Base-by-base conservation (phyloP, 768 basidiomycete genomes). In the Tricholoma sp. region DNA sequence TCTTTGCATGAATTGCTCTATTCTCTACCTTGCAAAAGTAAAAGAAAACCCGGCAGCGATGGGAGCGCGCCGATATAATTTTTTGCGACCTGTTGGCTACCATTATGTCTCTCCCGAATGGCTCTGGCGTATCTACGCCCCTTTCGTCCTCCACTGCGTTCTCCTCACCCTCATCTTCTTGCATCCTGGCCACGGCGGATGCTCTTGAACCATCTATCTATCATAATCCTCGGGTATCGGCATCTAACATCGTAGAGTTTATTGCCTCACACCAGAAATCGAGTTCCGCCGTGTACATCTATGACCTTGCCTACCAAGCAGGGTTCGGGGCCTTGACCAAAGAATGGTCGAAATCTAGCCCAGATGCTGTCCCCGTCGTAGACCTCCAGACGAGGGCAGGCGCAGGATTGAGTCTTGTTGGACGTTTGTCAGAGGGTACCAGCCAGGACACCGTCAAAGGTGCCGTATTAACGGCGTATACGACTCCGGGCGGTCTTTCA, bases 361-460 rank as follows among this genome's bases (percentile, higher is more conserved):
- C 68, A 33, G 67, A 71, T 15, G 73, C 80, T 1, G 80, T 84
- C 0, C 74, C 81, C 15, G 82, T 89, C 5, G 77, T 89, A 42
- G 74, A 82, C 52, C 75, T 92, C 59, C 92, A 96, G 74, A 92
- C 90, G 20, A 78, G 94, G 57, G 79, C 86, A 5, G 94, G 94
- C 48, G 92, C 94, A 15, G 94, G 94, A 8, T 70, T 93, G 56
- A 80, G 81, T 63, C 76, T 95, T 61, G 80, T 90, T 54, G 90
- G 94, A 34, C 76, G 91, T 51, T 74, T 94, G 50, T 90, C 88
- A 6, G 86, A 90, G 64, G 87, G 89, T 36, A 83, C 91, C 13
- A 90, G 88, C 68, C 79, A 78, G 61, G 86, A 90, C 59, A 78
- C 80, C 4, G 75, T 74, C 32, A 79, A 73, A 45, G 82, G 81